Base-by-base conservation (phyloP, 176 grass and related monocot genomes). In the Ananas comosus region DNA sequence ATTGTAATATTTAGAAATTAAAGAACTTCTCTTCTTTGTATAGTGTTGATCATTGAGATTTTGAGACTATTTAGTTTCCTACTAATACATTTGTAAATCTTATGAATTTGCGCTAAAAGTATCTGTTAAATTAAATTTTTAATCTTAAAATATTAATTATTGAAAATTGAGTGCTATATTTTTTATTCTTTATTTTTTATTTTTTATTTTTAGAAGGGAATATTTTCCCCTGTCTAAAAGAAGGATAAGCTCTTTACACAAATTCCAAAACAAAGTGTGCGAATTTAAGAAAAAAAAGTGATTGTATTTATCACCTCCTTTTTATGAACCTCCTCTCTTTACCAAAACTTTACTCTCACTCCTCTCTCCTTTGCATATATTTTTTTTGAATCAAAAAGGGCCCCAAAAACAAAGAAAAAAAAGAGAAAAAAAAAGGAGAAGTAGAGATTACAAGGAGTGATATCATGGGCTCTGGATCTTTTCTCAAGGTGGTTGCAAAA, bases 401-500 rank as follows among this genome's bases (percentile, higher is more conserved):
- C 17, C 66, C 25, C 56, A 72, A 24, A 11, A 51, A 19, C 2
- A 64, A 16, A 25, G 4, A 13, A 0, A 48, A 61, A 28, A 18
- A 61, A 61, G 56, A 1, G n/a, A 7, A n/a, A 19, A 22, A 61
- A 19, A 21, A 56, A 61, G 10, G 14, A 7, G 53, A 58, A 58
- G 53, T 17, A 19, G 18, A 17, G 53, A 19, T 61, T 18, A 19
- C 22, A 18, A 7, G 6, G 9, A 68, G 4, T 14, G 53, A 53
- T 42, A 42, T 42, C 33, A 76, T 79, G 76, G 68, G 80, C 17
- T 80, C 85, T 77, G 80, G 76, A 87, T 83, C 80, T 76, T 65
- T 87, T 72, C 72, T 87, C 85, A 87, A 83, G 78, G 78, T 91
- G 49, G 8, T 91, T 13, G 83, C 84, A 68, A 86, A 75, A 65